Conservation (phyloP, 768 basidiomycete genomes). For the Dioszegia crocea region DNA sequence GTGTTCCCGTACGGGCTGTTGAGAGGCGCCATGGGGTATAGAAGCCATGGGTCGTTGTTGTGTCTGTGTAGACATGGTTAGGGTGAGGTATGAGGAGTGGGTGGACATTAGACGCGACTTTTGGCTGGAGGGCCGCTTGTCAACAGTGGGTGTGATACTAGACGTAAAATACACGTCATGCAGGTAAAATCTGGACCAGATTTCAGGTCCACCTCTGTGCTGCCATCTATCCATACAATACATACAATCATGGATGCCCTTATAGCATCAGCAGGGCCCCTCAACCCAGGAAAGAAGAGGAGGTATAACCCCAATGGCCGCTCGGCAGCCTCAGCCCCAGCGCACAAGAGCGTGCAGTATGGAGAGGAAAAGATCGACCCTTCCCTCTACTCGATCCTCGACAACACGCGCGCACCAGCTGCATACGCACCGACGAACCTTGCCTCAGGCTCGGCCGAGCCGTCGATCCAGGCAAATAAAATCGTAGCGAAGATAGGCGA, state of each 20-base stretch:
- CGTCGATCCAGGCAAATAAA: constrained; percentile 41
- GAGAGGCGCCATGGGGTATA: neutral
- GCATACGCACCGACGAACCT: constrained; percentile 61
- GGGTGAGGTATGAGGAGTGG: neutral
- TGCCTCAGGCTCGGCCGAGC: constrained; percentile 50
- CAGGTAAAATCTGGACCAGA: too few species aligned
- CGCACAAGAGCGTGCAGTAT: constrained; percentile 41
- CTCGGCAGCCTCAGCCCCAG: neutral
- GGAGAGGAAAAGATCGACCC: constrained; percentile 53
- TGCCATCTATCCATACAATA: neutral
- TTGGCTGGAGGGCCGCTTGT: neutral
- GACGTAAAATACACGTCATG: too few species aligned
- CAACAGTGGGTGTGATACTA: too few species aligned
- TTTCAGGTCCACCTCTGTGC: neutral
- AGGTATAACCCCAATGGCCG: constrained; percentile 7
- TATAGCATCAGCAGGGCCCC: constrained; percentile 59
- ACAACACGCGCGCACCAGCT: constrained; percentile 62
- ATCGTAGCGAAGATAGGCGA: constrained; percentile 59
- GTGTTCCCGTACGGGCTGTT: neutral
- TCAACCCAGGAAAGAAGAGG: constrained; percentile 13
- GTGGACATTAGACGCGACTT: constrained; percentile 11
- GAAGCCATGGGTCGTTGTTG: constrained; percentile 9
- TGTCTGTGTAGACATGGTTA: neutral
- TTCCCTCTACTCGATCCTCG: constrained; percentile 60
- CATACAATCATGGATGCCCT: constrained; percentile 63